Conservation (phyloP, 1,284 basidiomycete genomes). For the Microbotryum saponariae region DNA sequence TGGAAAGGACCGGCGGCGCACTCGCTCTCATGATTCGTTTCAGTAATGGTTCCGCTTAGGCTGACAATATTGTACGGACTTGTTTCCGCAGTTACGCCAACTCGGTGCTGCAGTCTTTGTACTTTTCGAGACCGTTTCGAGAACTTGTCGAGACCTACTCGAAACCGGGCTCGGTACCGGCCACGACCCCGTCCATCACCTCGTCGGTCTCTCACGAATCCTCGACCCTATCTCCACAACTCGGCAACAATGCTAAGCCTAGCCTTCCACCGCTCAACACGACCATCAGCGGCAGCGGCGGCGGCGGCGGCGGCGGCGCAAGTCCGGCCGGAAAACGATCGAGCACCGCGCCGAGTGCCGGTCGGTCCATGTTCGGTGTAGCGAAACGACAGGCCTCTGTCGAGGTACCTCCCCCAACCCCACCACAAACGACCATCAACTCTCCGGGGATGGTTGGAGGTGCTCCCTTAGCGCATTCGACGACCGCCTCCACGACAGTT, state of each 20-base stretch:
- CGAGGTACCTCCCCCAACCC: too few relatives aligned
- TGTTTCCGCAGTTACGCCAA: constrained; percentile 74
- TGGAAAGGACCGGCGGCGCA: background rate
- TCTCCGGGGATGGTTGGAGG: constrained; percentile 1
- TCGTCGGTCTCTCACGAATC: constrained; percentile 8
- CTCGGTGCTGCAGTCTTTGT: constrained; percentile 91
- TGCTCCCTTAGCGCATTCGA: constrained; percentile 11
- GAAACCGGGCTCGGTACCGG: constrained; percentile 20
- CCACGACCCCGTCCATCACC: background rate
- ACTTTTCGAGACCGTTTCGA: constrained; percentile 74
- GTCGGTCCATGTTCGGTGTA: too few relatives aligned
- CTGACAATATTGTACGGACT: background rate
- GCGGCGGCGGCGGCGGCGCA: too few relatives aligned
- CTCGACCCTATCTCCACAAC: background rate
- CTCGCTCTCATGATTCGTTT: constrained; percentile 3
- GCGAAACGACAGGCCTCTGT: too few relatives aligned
- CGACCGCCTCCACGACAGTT: constrained; percentile 6
- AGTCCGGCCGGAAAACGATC: too few relatives aligned
- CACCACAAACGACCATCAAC: too few relatives aligned
- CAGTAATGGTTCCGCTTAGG: background rate
- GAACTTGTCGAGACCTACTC: constrained; percentile 60
- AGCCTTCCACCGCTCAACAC: constrained; percentile 1
- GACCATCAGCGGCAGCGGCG: background rate
- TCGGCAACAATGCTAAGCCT: background rate
- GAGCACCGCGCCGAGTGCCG: too few relatives aligned